These are phyloP conservation scores for Aspergillus vadensis DNA, from an alignment of 2,329 filamentous ascomycete species.

Conservation along the genomic window DNA sequence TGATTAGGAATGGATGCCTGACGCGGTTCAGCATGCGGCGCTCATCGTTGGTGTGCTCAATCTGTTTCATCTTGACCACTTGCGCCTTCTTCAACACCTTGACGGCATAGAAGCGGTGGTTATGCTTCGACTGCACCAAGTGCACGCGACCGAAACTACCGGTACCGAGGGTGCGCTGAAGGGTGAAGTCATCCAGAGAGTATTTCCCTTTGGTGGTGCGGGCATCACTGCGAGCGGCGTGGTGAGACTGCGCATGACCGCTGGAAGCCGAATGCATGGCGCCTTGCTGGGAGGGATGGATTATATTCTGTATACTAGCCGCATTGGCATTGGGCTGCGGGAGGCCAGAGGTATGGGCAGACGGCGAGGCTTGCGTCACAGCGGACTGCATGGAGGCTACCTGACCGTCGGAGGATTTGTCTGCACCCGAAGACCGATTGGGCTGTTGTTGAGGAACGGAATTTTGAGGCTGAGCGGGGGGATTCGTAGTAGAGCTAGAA, in stretches of 20 bases:
- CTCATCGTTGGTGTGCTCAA: conserved; percentile 99
- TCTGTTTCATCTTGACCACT: conserved; percentile 99
- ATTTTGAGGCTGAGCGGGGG: not conserved
- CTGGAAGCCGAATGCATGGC: conserved; percentile 33
- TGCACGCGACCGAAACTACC: conserved; percentile 97
- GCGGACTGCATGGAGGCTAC: conserved; percentile 42
- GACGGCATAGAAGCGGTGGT: conserved; percentile 95
- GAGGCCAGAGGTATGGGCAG: conserved; percentile 27
- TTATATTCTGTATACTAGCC: conserved; percentile 80
- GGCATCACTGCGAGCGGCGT: conserved; percentile 21
- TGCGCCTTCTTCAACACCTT: conserved; percentile 98
- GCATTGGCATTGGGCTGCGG: conserved; percentile 57
- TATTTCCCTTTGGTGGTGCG: conserved; percentile 96
- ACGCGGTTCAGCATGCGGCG: conserved; percentile 93
- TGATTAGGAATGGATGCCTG: conserved; percentile 97
- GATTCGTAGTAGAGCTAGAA: not conserved
- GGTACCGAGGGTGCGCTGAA: conserved; percentile 89
- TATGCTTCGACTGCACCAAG: conserved; percentile 95
- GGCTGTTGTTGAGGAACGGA: conserved; percentile 1
- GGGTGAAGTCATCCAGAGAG: conserved; percentile 83
- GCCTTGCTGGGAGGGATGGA: conserved; percentile 63
- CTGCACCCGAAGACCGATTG: conserved; percentile 22
- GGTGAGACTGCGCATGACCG: conserved; percentile 19
- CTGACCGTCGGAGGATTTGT: conserved; percentile 26
- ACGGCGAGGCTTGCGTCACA: conserved; percentile 36